Evolutionary conservation across 148 eudicot genomes (phyloP), one percentile per base, ranked within the genome.

Genomic region (Cornus florida): DNA sequence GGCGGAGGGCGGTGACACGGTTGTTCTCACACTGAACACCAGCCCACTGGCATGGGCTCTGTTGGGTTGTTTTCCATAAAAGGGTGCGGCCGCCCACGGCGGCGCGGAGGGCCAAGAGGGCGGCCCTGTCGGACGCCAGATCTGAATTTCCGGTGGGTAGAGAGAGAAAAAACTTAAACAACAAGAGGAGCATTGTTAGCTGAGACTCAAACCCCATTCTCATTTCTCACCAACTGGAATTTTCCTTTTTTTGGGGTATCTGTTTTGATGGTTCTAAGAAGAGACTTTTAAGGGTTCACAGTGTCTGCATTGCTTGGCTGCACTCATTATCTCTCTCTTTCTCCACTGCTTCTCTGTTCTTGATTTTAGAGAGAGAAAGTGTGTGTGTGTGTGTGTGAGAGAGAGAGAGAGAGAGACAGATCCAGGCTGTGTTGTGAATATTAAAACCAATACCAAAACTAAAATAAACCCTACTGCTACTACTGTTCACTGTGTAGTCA

Each of bases 1-100:
- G 82, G 22, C 86, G 91, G 43, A 92, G 87, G 31, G 77, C 86
- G 20, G 81, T 56, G 24, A 92, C 92, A 64, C 77, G 82, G 88
- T 79, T 83, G 83, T 79, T 70, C 50, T 77, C 69, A 81, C 97
- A 92, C 4, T 75, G 83, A 4, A 92, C 92, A 6, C 97, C 97
- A 7, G 82, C 71, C 91, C 91, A 92, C 6, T 43, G 67, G 81
- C 97, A 92, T 0, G 91, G 90, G 76, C 71, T 79, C 13, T 68
- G 6, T 10, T 72, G 14, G 50, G 87, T 69, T 1, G 87, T 60
- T 80, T 82, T 80, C 97, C 97, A 92, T 48, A 89, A 62, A 12
- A 90, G 80, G 2, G 92, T 89, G 2, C 97, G 94, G 72, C 97
- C 97, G 10, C 84, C 85, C 3, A 92, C 87, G 77, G 94, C 83